phyloP scores from a whole-genome alignment of 2,329 filamentous ascomycete genomes.

The Epichloe uncinata region DNA sequence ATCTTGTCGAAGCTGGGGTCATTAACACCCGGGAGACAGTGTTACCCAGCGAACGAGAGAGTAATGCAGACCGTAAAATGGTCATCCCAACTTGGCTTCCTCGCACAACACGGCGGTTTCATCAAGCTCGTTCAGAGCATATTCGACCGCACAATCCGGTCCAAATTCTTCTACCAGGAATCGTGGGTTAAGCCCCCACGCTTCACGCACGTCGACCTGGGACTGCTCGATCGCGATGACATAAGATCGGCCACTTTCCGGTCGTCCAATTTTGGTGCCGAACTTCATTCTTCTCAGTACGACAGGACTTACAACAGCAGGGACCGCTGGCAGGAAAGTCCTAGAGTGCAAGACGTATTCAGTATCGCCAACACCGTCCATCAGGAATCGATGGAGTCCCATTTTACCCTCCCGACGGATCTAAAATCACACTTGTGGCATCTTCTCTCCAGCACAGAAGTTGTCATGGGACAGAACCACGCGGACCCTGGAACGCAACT shows the following conservation, averaged over 20 bases:
- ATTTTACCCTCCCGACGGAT: background rate
- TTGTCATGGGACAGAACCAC: background rate
- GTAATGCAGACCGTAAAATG: slow-evolving; percentile 36
- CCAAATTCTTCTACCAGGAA: slow-evolving; percentile 2
- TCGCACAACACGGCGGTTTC: slow-evolving; percentile 33
- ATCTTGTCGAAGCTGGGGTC: background rate
- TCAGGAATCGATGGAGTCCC: background rate
- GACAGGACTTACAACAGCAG: slow-evolving; percentile 8
- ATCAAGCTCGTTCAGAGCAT: slow-evolving; percentile 6
- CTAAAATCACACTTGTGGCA: background rate
- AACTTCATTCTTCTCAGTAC: slow-evolving; percentile 5
- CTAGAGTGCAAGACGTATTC: background rate
- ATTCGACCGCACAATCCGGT: background rate
- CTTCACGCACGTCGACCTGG: background rate
- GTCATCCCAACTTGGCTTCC: slow-evolving; percentile 21
- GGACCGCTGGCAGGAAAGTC: background rate
- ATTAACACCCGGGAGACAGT: slow-evolving; percentile 12
- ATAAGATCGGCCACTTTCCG: slow-evolving; percentile 5
- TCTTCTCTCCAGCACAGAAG: background rate
- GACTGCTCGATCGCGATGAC: slow-evolving; percentile 8
- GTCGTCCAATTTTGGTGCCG: slow-evolving; percentile 11
- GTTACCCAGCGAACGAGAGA: slow-evolving; percentile 26
- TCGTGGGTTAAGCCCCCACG: background rate
- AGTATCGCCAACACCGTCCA: background rate
- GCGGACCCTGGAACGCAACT: background rate